Percentiles rank a stretch among this genome's conserved stretches.
phyloP scores from a whole-genome alignment of 352 stramenopile species.

The Pythium phragmiticola region DNA sequence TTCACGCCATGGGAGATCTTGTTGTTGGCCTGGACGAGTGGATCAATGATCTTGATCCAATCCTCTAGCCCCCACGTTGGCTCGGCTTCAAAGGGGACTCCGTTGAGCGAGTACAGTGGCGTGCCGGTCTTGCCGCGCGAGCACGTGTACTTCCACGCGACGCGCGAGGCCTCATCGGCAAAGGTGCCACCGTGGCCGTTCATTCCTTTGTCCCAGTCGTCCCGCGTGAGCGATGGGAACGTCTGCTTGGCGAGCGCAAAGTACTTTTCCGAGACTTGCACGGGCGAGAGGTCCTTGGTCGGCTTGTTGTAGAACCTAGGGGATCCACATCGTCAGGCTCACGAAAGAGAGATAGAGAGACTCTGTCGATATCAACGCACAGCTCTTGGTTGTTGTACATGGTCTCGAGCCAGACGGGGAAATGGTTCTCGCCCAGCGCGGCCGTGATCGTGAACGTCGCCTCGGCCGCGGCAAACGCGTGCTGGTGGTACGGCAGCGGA shows the following conservation, averaged over 20 bases:
- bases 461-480: slow-evolving; percentile 39
- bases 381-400: slow-evolving; percentile 40
- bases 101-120: slow-evolving; percentile 39
- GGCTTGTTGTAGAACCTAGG: slow-evolving; percentile 32
- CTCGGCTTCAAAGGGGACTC: slow-evolving; percentile 34
- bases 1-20: neutral
- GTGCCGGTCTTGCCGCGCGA: slow-evolving; percentile 38
- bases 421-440: slow-evolving; percentile 33
- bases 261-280: slow-evolving; percentile 34
- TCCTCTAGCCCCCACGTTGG: slow-evolving; percentile 34
- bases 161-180: slow-evolving; percentile 27
- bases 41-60: slow-evolving; percentile 37
- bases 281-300: slow-evolving; percentile 32
- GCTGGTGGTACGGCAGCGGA: slow-evolving; percentile 42
- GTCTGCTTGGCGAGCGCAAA: slow-evolving; percentile 33
- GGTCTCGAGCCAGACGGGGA: slow-evolving; percentile 37
- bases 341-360: neutral
- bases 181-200: slow-evolving; percentile 35
- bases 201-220: slow-evolving; percentile 34
- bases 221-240: slow-evolving; percentile 31
- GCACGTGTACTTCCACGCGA: slow-evolving; percentile 41
- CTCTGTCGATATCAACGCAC: slow-evolving; percentile 18
- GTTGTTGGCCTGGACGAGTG: slow-evolving; percentile 30
- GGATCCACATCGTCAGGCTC: neutral
- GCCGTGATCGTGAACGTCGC: slow-evolving; percentile 35